Evolutionary conservation across 306 rosid genomes (phyloP), one percentile per base, ranked within the genome.

Genomic region (Trifolium subterraneum): DNA sequence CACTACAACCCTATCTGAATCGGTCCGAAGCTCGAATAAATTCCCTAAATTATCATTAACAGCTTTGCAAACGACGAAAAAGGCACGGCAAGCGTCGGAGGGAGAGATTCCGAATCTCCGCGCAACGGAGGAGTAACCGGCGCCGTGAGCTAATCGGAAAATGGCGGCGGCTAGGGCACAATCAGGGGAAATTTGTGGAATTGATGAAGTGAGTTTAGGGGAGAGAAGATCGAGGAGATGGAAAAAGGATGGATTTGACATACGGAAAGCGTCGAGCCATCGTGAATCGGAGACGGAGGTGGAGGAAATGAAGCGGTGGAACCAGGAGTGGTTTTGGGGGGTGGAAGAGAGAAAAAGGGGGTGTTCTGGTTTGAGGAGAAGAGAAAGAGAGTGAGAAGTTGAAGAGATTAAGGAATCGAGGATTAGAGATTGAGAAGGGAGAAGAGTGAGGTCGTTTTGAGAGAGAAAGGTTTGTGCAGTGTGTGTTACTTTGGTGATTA

Each of bases 141-240:
- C 95, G 5, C 85, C 95, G 63, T 93, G 95, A 23, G 97, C 91
- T 65, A 93, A 62, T 68, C 95, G 91, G 79, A 80, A 88, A 51
- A 93, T 72, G 0, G 97, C 87, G 48, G 95, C 85, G 55, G 85
- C 98, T 18, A 93, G 87, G 45, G 81, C 85, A 61, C 64, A 81
- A 60, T 83, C 78, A 13, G 95, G 80, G 33, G 88, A 22, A 23
- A 79, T 52, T 14, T 83, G 74, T 42, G 93, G 87, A 50, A 83
- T 3, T 0, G 79, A 48, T 50, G 86, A 47, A 23, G 50, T 10
- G 4, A 86, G 71, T 7, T 83, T 70, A 2, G 87, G 82, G 16
- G 85, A 66, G 75, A 86, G 85, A 8, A 80, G 69, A 22, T 79
- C 25, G 55, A 93, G 93, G 70, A 93, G 98, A 55, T 51, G 84